These are phyloP conservation scores for Ustilago shanxiensis DNA, from an alignment of 1,284 basidiomycete species.

Conservation along the genomic window DNA sequence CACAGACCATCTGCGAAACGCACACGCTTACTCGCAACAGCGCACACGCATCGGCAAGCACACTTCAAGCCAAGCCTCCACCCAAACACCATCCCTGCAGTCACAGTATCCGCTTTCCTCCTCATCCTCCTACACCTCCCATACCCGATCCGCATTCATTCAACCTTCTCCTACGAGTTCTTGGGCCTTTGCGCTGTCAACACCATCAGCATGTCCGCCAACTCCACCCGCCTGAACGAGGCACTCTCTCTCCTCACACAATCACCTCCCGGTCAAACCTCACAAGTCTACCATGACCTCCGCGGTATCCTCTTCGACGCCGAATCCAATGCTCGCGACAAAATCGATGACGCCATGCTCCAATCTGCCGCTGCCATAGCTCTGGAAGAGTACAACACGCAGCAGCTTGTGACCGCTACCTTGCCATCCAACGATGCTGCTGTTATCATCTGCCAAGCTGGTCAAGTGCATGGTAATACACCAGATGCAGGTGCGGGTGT, in stretches of 20 bases:
- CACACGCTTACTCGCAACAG: slow-evolving; percentile 2
- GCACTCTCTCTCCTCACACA: slow-evolving; percentile 47
- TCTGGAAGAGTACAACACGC: slow-evolving; percentile 56
- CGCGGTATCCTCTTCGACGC: slow-evolving; percentile 52
- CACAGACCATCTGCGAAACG: slow-evolving; percentile 29
- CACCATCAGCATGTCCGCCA: slow-evolving; percentile 17
- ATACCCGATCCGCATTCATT: slow-evolving; percentile 1
- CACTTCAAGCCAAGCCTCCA: not conserved
- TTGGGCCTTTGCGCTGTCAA: not conserved
- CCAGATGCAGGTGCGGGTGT: slow-evolving; percentile 7
- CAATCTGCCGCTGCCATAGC: slow-evolving; percentile 38
- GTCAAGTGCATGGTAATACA: slow-evolving; percentile 10
- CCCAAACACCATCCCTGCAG: not conserved
- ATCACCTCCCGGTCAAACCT: slow-evolving; percentile 57
- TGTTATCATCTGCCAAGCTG: slow-evolving; percentile 49
- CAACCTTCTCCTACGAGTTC: not conserved
- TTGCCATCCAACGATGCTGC: slow-evolving; percentile 11
- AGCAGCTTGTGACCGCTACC: slow-evolving; percentile 49
- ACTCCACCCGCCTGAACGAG: slow-evolving; percentile 26
- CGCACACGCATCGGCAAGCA: not conserved
- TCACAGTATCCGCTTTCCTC: too few species aligned
- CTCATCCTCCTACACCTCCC: not conserved
- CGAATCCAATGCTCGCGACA: slow-evolving; percentile 31
- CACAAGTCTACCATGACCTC: slow-evolving; percentile 59
- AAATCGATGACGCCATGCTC: slow-evolving; percentile 40